Percentiles rank a stretch among this genome's conserved stretches.
These are phyloP conservation scores for Puccinia coronata DNA, from an alignment of 1,284 basidiomycete species.

Conservation along the genomic window DNA sequence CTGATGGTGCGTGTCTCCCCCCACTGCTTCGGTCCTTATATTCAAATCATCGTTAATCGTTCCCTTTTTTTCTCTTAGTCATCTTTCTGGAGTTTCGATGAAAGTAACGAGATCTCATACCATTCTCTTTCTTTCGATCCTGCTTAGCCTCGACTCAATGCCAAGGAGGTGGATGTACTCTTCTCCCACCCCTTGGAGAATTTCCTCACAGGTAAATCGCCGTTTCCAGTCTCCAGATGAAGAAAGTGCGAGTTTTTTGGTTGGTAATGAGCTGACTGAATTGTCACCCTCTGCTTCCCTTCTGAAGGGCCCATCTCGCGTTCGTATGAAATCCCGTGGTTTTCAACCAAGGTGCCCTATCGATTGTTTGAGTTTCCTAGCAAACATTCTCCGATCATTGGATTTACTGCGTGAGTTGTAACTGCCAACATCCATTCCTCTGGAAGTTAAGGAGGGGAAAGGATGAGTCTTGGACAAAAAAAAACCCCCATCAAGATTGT, in stretches of 20 bases:
- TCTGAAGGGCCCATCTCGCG: background rate
- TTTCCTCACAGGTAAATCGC: slow-evolving; percentile 7
- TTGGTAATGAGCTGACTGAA: background rate
- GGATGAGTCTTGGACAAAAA: background rate
- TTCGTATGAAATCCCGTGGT: slow-evolving; percentile 31
- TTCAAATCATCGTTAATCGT: background rate
- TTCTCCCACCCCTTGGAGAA: slow-evolving; percentile 35
- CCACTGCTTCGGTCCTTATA: background rate
- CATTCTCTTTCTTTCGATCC: background rate
- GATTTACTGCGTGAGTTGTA: slow-evolving; percentile 43
- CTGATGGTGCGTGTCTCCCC: slow-evolving; percentile 7
- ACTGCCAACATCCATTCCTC: too few relatives aligned
- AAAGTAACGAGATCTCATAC: background rate
- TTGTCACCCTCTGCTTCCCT: background rate
- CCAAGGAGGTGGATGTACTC: slow-evolving; percentile 28
- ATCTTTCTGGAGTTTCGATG: background rate
- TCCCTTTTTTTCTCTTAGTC: background rate
- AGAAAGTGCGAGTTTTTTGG: background rate
- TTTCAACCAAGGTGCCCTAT: slow-evolving; percentile 26
- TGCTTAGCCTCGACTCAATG: slow-evolving; percentile 36
- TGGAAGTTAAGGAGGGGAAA: background rate
- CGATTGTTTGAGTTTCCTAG: slow-evolving; percentile 37
- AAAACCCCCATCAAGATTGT: too few relatives aligned
- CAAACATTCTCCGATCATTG: slow-evolving; percentile 36
- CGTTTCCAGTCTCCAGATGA: background rate